Percentiles rank a stretch among this genome's conserved stretches.
These are phyloP conservation scores for Kluyveromyces wickerhamii DNA, from an alignment of 805 yeast genomes.

Conservation along the genomic window DNA sequence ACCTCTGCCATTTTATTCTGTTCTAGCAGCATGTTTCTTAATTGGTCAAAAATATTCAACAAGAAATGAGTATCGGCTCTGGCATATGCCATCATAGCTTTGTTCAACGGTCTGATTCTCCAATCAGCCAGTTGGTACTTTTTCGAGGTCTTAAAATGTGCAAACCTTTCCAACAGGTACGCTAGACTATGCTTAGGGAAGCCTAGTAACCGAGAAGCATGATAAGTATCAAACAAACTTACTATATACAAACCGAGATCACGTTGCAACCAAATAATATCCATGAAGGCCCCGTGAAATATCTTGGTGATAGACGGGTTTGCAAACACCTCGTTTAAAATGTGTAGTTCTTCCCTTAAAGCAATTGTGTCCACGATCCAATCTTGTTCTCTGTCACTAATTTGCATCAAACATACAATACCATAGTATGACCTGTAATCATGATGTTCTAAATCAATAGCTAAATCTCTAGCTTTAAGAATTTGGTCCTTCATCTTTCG, in stretches of 20 bases:
- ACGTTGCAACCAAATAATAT: conserved; percentile 92
- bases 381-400: conserved; percentile 72
- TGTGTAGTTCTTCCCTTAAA: conserved; percentile 60
- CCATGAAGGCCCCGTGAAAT: conserved; percentile 95
- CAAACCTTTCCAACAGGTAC: conserved; percentile 68
- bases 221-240: conserved; percentile 83
- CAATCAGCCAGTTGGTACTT: conserved; percentile 96
- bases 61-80: conserved; percentile 92
- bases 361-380: conserved; percentile 81
- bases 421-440: conserved; percentile 88
- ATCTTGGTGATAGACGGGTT: conserved; percentile 78
- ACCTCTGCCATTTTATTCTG: conserved; percentile 50
- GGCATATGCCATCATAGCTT: conserved; percentile 76
- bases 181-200: conserved; percentile 81
- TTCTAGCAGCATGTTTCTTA: conserved; percentile 55
- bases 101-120: conserved; percentile 80
- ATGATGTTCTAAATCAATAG: conserved; percentile 95
- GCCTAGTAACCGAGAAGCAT: conserved; percentile 75
- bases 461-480: conserved; percentile 50
- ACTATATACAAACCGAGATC: conserved; percentile 90
- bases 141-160: conserved; percentile 80
- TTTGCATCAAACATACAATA: conserved; percentile 86
- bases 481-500: conserved; percentile 48
- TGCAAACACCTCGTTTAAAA: conserved; percentile 67
- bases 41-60: conserved; percentile 66